A percentile compares a stretch with the other conserved stretches of the same genome.
phyloP scores from a whole-genome alignment of 164 flowering plant genomes.

The Amborella trichopoda region DNA sequence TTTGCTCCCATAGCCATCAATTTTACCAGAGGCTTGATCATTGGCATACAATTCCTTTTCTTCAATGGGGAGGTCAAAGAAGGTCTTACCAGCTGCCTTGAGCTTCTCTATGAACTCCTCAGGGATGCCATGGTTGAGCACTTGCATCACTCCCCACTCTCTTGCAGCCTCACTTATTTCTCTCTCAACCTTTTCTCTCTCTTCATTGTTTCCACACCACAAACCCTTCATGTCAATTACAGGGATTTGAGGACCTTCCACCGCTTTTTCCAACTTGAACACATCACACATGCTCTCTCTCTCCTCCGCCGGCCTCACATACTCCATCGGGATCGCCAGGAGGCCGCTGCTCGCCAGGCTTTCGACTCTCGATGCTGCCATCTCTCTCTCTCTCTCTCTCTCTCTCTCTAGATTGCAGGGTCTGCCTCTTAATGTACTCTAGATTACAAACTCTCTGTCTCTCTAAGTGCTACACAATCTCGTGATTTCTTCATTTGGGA shows the following conservation, averaged over 20 bases:
- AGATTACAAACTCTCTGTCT: too few relatives aligned
- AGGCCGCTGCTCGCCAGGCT: constrained; percentile 60
- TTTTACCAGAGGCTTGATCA: constrained; percentile 57
- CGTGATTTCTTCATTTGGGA: too few relatives aligned
- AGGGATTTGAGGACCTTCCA: constrained; percentile 66
- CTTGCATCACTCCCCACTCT: constrained; percentile 72
- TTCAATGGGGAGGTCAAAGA: constrained; percentile 64
- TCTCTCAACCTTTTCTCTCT: constrained; percentile 27
- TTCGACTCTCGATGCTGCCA: constrained; percentile 47
- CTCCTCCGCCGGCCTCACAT: constrained; percentile 61
- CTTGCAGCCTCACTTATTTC: constrained; percentile 51
- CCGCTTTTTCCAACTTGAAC: constrained; percentile 50
- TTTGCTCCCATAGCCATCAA: constrained; percentile 94
- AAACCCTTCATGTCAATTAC: constrained; percentile 44
- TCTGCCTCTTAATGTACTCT: too few relatives aligned
- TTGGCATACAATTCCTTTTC: constrained; percentile 86
- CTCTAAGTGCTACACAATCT: too few relatives aligned
- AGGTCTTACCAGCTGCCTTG: constrained; percentile 46
- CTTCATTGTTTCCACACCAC: constrained; percentile 30
- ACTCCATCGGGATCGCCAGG: constrained; percentile 55
- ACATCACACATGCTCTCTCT: constrained; percentile 42
- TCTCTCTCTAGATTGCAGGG: too few relatives aligned
- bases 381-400: too few relatives aligned
- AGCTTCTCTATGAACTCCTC: constrained; percentile 42
- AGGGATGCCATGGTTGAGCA: constrained; percentile 78